These are phyloP conservation scores for Hymenoscyphus linearis DNA, from an alignment of 2,329 filamentous ascomycete species.

Conservation along the genomic window DNA sequence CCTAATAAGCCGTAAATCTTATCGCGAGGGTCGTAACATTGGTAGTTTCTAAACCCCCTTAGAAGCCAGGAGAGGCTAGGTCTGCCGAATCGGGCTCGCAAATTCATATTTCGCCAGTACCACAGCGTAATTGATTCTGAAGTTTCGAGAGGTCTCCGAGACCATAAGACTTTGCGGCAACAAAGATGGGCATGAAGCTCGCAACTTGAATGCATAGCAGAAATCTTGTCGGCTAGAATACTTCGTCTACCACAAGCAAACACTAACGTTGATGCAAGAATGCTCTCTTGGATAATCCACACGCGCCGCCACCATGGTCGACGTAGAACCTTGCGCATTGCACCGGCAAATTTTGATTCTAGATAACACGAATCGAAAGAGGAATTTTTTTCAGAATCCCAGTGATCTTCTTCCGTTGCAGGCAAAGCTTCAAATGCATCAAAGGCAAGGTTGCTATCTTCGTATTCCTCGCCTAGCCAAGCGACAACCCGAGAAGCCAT, in stretches of 20 bases:
- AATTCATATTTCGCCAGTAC: neutral
- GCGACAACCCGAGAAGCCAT: slow-evolving; percentile 19
- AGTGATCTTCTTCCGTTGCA: neutral
- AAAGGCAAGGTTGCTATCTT: neutral
- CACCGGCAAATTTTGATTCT: neutral
- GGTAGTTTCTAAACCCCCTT: neutral
- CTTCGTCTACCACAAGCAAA: neutral
- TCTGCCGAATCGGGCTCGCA: neutral
- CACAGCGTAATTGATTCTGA: neutral
- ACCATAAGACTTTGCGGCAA: neutral
- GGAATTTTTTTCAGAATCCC: neutral
- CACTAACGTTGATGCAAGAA: neutral
- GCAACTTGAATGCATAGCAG: neutral
- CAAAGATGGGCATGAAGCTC: neutral
- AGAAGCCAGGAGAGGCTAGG: neutral
- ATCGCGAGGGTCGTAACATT: neutral
- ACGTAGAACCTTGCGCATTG: neutral
- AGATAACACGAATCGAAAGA: neutral
- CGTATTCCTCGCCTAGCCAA: slow-evolving; percentile 19
- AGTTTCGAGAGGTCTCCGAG: neutral
- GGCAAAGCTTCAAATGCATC: neutral
- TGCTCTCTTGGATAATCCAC: neutral
- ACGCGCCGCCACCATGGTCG: neutral
- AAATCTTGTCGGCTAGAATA: neutral
- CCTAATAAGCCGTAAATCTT: slow-evolving; percentile 8